Percentiles rank a stretch among this genome's conserved stretches.
These are phyloP conservation scores for Andrographis paniculata DNA, from an alignment of 305 asterid genomes.

Conservation along the genomic window DNA sequence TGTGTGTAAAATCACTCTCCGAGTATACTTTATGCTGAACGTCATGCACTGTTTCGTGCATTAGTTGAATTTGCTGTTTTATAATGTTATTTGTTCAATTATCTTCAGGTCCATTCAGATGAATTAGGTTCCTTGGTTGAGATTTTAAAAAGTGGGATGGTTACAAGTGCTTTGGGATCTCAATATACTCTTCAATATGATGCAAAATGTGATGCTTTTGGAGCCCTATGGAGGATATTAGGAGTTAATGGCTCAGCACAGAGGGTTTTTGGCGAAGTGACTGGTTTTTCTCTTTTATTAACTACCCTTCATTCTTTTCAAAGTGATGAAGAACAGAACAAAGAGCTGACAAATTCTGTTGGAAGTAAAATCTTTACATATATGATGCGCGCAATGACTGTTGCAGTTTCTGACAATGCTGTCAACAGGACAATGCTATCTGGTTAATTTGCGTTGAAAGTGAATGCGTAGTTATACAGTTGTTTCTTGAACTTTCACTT, in stretches of 20 bases:
- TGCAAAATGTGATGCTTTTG: constrained; percentile 88
- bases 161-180: constrained; percentile 75
- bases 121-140: constrained; percentile 88
- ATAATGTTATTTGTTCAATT: constrained; percentile 9
- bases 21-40: constrained; percentile 17
- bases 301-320: constrained; percentile 89
- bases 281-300: constrained; percentile 91
- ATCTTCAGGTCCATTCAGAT: constrained; percentile 68
- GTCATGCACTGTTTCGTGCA: constrained; percentile 12
- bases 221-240: constrained; percentile 87
- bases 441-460: constrained; percentile 78
- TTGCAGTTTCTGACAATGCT: constrained; percentile 72
- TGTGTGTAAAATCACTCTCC: constrained; percentile 7
- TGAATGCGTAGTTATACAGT: constrained; percentile 86
- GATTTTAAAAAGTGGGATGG: constrained; percentile 93
- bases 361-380: constrained; percentile 66
- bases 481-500: constrained; percentile 87
- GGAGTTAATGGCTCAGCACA: constrained; percentile 79
- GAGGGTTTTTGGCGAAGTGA: constrained; percentile 98
- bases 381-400: constrained; percentile 82
- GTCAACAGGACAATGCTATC: constrained; percentile 80
- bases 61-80: constrained; percentile 16
- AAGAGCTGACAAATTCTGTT: constrained; percentile 30
- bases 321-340: constrained; percentile 46
- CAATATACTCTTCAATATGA: constrained; percentile 72